Conservation (phyloP, 1,139 yeast species). For the Yamadazyma triangularis region DNA sequence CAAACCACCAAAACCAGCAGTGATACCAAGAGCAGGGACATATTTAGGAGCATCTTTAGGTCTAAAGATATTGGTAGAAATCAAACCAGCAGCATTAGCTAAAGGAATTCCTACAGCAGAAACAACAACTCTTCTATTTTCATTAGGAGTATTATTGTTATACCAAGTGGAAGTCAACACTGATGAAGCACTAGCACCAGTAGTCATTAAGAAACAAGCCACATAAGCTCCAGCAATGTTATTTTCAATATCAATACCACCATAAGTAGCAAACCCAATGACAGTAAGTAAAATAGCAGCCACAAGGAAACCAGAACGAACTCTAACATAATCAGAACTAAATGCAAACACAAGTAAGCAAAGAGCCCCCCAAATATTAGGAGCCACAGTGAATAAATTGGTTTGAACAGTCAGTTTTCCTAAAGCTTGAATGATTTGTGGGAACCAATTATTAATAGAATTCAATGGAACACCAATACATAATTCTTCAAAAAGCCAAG, state of each 20-base stretch:
- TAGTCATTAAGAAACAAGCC: conserved; percentile 30
- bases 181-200: conserved; percentile 29
- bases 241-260: conserved; percentile 33
- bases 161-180: conserved; percentile 50
- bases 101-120: conserved; percentile 28
- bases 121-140: conserved; percentile 27
- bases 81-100: conserved; percentile 30
- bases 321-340: conserved; percentile 19
- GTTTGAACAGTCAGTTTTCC: conserved; percentile 26
- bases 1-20: conserved; percentile 31
- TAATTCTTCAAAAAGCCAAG: conserved; percentile 35
- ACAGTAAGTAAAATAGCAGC: conserved; percentile 33
- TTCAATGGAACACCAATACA: conserved; percentile 46
- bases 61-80: conserved; percentile 25
- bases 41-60: conserved; percentile 28
- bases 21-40: conserved; percentile 27
- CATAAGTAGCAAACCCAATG: conserved; percentile 43
- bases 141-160: conserved; percentile 46
- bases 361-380: conserved; percentile 28
- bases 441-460: conserved; percentile 47
- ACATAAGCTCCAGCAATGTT: conserved; percentile 39
- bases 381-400: conserved; percentile 26
- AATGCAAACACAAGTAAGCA: conserved; percentile 19
- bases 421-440: conserved; percentile 24
- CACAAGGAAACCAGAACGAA: conserved; percentile 32